Base-by-base conservation (phyloP, 441 rosid species). In the Jatropha multifida region DNA sequence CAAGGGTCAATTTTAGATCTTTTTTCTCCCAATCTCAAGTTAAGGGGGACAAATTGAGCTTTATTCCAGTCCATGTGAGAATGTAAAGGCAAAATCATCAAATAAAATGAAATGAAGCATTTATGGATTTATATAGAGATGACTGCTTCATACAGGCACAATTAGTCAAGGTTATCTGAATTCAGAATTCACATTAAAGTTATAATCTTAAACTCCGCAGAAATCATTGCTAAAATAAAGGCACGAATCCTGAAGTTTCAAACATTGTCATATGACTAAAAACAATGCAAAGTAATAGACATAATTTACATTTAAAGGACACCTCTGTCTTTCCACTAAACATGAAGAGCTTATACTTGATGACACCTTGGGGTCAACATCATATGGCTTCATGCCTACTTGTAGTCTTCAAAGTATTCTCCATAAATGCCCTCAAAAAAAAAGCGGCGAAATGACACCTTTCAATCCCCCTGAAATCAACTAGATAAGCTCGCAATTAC, bases 381-480 rank as follows among this genome's bases (percentile, higher is more conserved):
- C 23, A 49, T 68, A 26, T 46, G 40, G 54, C 66, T 71, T 15
- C 74, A 55, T 70, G 48, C 73, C 52, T 70, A 55, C 63, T 70
- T 40, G 64, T 5, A 41, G 18, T 59, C 54, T 44, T 71, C 42
- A 44, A 42, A 71, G 59, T 32, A 32, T 48, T 55, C 65, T 60
- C 55, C 56, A 44, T 32, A 44, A 42, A 72, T 14, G 44, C 56
- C 67, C 67, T 17, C 51, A 42, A 59, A 44, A 55, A 51, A 51
- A 42, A 14, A 49, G 10, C 51, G 65, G 17, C 56, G 44, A 72
- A 60, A 9, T 44, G 23, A 72, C 41, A 74, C 68, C 68, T 69
- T 70, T 68, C 67, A 58, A 67, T n/a, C 69, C 72, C 70, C 65
- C 68, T 69, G 69, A 49, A 71, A 71, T 74, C 72, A 75, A 68